These are phyloP conservation scores for Trametes cingulata DNA, from an alignment of 768 basidiomycete genomes.

Conservation along the genomic window DNA sequence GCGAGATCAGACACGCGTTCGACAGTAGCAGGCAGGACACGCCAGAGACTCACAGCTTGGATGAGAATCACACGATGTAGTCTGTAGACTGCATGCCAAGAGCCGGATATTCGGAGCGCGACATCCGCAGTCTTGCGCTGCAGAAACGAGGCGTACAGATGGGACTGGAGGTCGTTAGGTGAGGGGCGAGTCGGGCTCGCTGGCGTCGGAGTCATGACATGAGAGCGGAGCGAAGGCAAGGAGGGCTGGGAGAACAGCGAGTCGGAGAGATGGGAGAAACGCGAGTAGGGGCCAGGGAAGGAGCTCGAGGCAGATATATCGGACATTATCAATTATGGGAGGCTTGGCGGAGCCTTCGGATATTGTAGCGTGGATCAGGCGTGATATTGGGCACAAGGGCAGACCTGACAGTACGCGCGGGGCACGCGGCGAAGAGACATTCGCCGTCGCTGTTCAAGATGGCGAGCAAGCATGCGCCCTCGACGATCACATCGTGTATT, in stretches of 20 bases:
- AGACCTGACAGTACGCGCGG: neutral
- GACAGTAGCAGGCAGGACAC: neutral
- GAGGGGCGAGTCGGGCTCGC: slow-evolving; percentile 42
- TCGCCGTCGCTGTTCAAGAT: slow-evolving; percentile 11
- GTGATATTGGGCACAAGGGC: neutral
- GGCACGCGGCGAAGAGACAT: neutral
- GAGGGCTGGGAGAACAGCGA: slow-evolving; percentile 14
- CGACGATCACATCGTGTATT: slow-evolving; percentile 5
- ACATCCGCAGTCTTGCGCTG: slow-evolving; percentile 77
- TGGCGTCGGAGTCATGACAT: slow-evolving; percentile 19
- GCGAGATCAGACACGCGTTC: slow-evolving; percentile 4
- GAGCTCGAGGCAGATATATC: slow-evolving; percentile 2
- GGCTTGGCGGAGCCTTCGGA: slow-evolving; percentile 5
- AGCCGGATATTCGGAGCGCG: slow-evolving; percentile 63
- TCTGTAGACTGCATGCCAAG: slow-evolving; percentile 73
- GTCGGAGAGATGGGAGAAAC: slow-evolving; percentile 5
- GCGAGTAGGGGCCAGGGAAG: slow-evolving; percentile 8
- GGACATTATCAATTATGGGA: slow-evolving; percentile 3
- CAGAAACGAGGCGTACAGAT: slow-evolving; percentile 76
- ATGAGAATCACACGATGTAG: slow-evolving; percentile 87
- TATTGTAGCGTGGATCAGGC: slow-evolving; percentile 8
- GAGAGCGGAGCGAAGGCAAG: slow-evolving; percentile 24
- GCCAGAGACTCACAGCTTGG: slow-evolving; percentile 63
- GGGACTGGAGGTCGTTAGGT: slow-evolving; percentile 63
- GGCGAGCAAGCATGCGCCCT: neutral